phyloP scores from a whole-genome alignment of 805 yeast genomes.

The Priceomyces haplophilus region DNA sequence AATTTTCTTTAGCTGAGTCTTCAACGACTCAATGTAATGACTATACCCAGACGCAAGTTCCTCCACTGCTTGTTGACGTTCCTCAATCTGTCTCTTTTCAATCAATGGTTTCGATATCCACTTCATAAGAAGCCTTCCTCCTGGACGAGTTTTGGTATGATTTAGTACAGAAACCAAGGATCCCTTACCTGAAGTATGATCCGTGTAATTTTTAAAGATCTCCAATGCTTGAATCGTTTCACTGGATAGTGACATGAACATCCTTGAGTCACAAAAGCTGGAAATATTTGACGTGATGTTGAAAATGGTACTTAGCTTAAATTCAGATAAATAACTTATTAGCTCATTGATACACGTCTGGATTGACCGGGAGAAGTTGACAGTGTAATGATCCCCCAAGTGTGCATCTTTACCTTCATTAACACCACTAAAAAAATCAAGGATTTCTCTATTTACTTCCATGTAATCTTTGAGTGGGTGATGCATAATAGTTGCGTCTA shows the following conservation, averaged over 20 bases:
- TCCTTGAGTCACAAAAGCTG: constrained; percentile 46
- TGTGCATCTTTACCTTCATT: constrained; percentile 14
- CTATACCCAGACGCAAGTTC: constrained; percentile 26
- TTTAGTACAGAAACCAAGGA: constrained; percentile 77
- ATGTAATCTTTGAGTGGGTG: constrained; percentile 2
- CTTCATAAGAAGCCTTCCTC: constrained; percentile 57
- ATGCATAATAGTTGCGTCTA: constrained; percentile 10
- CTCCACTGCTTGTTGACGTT: constrained; percentile 57
- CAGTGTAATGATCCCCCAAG: constrained; percentile 23
- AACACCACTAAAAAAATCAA: constrained; percentile 24
- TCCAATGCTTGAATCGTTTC: constrained; percentile 72
- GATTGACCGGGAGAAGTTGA: constrained; percentile 17
- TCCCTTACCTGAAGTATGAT: constrained; percentile 51
- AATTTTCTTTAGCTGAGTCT: constrained; percentile 20
- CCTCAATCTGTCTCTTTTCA: constrained; percentile 49
- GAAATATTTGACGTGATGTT: constrained; percentile 48
- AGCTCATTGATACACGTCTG: constrained; percentile 46
- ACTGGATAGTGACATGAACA: constrained; percentile 58
- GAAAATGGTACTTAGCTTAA: constrained; percentile 57
- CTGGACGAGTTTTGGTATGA: constrained; percentile 77
- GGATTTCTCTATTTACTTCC: constrained; percentile 14
- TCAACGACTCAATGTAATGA: constrained; percentile 34
- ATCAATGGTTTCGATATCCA: constrained; percentile 80
- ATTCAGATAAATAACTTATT: constrained; percentile 57
- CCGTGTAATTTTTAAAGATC: constrained; percentile 65